A percentile compares a stretch with the other conserved stretches of the same genome.
Evolutionary conservation across 139 green algal species (phyloP).

Genomic region (Edaphochlamys debaryana): DNA sequence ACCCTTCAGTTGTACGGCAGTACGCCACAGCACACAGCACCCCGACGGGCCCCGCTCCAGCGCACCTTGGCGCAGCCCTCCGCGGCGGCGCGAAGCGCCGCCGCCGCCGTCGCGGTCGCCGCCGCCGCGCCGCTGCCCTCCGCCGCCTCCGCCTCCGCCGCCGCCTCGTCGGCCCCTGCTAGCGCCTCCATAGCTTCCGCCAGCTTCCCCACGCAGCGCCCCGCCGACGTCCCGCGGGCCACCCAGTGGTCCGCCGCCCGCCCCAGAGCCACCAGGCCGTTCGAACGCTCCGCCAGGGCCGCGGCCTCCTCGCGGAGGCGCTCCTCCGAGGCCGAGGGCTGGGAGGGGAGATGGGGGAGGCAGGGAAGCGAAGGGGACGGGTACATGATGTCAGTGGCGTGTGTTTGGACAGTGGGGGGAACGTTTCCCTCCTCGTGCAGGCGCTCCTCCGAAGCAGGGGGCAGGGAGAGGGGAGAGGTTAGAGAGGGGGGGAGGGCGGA

Average conservation of each 20-base stretch:
- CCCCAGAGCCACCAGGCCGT: not conserved
- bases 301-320: not conserved
- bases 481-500: too few relatives aligned
- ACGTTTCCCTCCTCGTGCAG: too few relatives aligned
- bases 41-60: not conserved
- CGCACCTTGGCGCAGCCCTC: not conserved
- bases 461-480: too few relatives aligned
- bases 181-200: conserved; percentile 1
- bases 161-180: not conserved
- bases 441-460: too few relatives aligned
- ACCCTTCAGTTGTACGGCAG: too few relatives aligned
- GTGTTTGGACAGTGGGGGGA: too few relatives aligned
- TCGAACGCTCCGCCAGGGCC: not conserved
- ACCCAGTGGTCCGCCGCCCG: not conserved
- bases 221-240: too few relatives aligned
- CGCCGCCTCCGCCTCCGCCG: not conserved
- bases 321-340: not conserved
- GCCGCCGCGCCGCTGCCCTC: too few relatives aligned
- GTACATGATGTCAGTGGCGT: too few relatives aligned
- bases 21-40: too few relatives aligned
- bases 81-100: not conserved
- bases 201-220: not conserved
- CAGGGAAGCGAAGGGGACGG: too few relatives aligned
- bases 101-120: not conserved
- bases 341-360: not conserved